phyloP scores from a whole-genome alignment of 345 rosid species.

The Punica granatum region DNA sequence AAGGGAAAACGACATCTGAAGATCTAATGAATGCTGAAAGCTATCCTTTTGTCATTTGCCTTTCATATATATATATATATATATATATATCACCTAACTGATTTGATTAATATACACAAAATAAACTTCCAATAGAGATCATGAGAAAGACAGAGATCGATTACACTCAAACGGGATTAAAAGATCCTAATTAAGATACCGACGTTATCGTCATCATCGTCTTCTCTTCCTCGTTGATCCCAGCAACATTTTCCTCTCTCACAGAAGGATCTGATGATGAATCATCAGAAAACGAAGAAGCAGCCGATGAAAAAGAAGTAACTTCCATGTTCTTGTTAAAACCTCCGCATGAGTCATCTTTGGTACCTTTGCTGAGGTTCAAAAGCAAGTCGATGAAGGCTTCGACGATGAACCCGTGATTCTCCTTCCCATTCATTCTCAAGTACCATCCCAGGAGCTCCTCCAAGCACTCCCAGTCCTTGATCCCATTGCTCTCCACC shows the following conservation, averaged over 20 bases:
- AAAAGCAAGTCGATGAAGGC: conserved; percentile 75
- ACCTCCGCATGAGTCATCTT: background rate
- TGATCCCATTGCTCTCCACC: conserved; percentile 57
- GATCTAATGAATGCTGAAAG: background rate
- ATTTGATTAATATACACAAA: background rate
- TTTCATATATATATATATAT: too few species aligned
- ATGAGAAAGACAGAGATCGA: too few species aligned
- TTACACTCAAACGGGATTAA: too few species aligned
- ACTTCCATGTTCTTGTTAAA: conserved; percentile 2
- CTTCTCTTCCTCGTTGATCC: background rate
- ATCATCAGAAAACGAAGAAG: conserved; percentile 30
- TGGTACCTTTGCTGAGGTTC: conserved; percentile 19
- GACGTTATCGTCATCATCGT: background rate
- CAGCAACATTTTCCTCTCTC: background rate
- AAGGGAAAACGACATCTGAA: background rate
- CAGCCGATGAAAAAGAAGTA: conserved; percentile 39
- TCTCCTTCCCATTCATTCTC: conserved; percentile 57
- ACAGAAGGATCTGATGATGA: conserved; percentile 7
- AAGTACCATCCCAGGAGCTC: conserved; percentile 76
- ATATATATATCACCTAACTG: background rate
- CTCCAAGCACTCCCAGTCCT: conserved; percentile 71
- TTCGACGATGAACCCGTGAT: conserved; percentile 60
- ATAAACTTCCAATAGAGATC: too few species aligned
- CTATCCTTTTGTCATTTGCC: background rate
- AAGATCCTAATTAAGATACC: too few species aligned